Evolutionary conservation across 768 basidiomycete species (phyloP), one percentile per base, ranked within the genome.

Genomic region (Boletus rubropictus): DNA sequence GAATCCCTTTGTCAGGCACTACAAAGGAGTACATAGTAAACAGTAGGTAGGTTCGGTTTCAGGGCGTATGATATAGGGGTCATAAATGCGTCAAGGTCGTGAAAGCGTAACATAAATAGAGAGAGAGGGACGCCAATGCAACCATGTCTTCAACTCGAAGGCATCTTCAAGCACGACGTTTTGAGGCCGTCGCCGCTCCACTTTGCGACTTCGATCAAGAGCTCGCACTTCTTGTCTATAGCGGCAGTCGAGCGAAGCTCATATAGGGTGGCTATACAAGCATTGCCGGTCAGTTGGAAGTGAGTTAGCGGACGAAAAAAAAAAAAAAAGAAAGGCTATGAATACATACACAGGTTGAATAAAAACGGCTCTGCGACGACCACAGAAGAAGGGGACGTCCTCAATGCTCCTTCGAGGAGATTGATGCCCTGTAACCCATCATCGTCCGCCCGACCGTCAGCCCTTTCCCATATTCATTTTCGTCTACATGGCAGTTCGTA

Each of bases 141-240:
- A 22, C 15, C n/a, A n/a, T n/a, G n/a, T n/a, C 42, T 64, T 61
- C 31, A 80, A 53, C 69, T 81, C 17, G 79, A 71, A 20, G 86
- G 83, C 79, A 90, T 79, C 67, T 91, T 91, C 57, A 91, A 68
- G 60, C 86, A 89, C 29, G 79, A 77, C 17, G 83, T 80, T 54
- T 76, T 81, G 56, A 91, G 63, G 1, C 89, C 89, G 63, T 92
- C 89, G 3, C 89, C 89, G 50, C 86, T 86, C 87, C 87, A 90
- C 60, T 85, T 85, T 12, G 87, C 82, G 0, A 88, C 86, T 50
- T 89, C 82, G 12, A 87, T 54, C 24, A 91, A 69, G 27, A 91
- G 69, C 20, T 80, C 78, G 35, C 81, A 79, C 63, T 91, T 92
- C 65, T 85, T 89, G 49, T 86, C 83, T 44, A 79, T 73, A 3